phyloP scores from a whole-genome alignment of 768 basidiomycete species.

The Pisolithus marmoratus region DNA sequence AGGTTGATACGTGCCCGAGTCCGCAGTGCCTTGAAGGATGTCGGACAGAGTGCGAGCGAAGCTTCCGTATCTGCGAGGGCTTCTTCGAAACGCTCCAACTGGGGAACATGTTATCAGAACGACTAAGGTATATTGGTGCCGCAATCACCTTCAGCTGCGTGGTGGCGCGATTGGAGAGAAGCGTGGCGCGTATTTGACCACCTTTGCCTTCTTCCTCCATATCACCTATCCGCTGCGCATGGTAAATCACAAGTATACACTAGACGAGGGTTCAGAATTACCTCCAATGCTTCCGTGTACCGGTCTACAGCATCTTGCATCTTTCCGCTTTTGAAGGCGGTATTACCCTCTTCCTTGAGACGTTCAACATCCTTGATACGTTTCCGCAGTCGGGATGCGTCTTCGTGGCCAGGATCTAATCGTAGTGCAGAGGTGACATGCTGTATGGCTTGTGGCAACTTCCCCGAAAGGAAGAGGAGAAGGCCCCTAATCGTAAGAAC shows the following conservation, averaged over 20 bases:
- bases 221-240: constrained; percentile 56
- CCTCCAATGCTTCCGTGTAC: constrained; percentile 70
- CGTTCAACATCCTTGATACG: constrained; percentile 79
- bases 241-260: neutral
- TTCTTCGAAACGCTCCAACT: constrained; percentile 62
- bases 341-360: constrained; percentile 82
- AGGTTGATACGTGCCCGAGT: constrained; percentile 80
- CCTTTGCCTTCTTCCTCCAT: constrained; percentile 69
- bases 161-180: constrained; percentile 81
- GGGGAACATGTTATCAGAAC: constrained; percentile 7
- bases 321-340: constrained; percentile 58
- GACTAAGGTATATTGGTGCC: neutral
- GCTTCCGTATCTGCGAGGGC: constrained; percentile 68
- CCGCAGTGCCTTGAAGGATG: constrained; percentile 80
- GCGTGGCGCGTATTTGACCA: constrained; percentile 72
- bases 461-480: constrained; percentile 69
- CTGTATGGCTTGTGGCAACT: constrained; percentile 64
- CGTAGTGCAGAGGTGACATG: constrained; percentile 69
- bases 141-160: constrained; percentile 62
- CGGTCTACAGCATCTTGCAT: constrained; percentile 58
- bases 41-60: constrained; percentile 55
- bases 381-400: constrained; percentile 65
- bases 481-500: constrained; percentile 73
- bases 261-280: constrained; percentile 22
- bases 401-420: constrained; percentile 71